These are phyloP conservation scores for Carex pumila DNA, from an alignment of 176 grass and related monocot genomes.

Conservation along the genomic window DNA sequence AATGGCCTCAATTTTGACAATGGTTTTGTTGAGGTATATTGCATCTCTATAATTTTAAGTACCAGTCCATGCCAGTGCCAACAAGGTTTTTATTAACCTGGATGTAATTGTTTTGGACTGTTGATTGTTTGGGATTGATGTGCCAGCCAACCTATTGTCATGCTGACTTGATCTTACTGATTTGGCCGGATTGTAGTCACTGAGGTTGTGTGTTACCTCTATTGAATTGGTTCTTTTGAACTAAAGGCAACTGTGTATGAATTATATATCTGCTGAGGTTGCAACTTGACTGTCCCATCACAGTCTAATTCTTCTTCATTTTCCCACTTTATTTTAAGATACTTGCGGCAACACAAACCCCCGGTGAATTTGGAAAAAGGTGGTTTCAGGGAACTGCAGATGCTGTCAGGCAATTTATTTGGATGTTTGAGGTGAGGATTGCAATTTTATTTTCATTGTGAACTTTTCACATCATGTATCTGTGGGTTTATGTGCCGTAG, in stretches of 20 bases:
- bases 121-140: not conserved
- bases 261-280: not conserved
- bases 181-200: not conserved
- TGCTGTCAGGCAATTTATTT: constrained; percentile 85
- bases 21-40: constrained; percentile 70
- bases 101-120: not conserved
- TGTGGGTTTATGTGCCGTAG: not conserved
- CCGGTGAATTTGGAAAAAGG: constrained; percentile 60
- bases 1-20: constrained; percentile 49
- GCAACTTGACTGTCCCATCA: not conserved
- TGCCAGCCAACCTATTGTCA: not conserved
- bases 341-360: constrained; percentile 73
- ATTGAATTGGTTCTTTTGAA: not conserved
- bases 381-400: constrained; percentile 96
- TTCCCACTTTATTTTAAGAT: constrained; percentile 28
- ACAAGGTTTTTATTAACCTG: not conserved
- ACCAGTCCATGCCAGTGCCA: not conserved
- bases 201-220: not conserved
- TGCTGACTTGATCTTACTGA: not conserved
- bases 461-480: not conserved
- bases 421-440: constrained; percentile 67
- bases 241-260: not conserved
- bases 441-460: not conserved
- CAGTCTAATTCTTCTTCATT: not conserved
- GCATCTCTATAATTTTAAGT: not conserved